phyloP scores from a whole-genome alignment of 2,329 filamentous ascomycete genomes.

The Penicillium verrucosum region DNA sequence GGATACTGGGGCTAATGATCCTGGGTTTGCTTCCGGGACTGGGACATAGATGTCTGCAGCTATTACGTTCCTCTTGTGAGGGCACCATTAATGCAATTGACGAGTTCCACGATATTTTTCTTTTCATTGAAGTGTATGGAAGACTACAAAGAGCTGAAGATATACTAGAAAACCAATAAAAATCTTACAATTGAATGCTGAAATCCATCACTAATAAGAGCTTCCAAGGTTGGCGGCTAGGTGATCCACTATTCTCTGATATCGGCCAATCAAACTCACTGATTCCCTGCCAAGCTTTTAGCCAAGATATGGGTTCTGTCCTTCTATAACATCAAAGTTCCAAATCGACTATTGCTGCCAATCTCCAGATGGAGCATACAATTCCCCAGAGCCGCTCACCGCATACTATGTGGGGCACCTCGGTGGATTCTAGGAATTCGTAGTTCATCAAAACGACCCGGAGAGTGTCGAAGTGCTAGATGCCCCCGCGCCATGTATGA shows the following conservation, averaged over 20 bases:
- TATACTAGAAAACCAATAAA: background rate
- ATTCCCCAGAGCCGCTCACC: background rate
- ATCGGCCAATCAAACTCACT: background rate
- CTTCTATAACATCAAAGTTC: background rate
- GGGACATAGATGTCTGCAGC: background rate
- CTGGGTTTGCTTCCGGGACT: background rate
- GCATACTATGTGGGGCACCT: fast-evolving
- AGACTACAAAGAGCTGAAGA: background rate
- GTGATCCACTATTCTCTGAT: background rate
- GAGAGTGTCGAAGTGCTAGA: background rate
- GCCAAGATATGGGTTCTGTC: background rate
- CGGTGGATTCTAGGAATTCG: background rate
- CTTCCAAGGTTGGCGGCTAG: too few relatives aligned
- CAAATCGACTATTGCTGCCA: background rate
- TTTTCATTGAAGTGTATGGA: conserved; percentile 11
- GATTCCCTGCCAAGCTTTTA: background rate
- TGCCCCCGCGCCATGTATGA: background rate
- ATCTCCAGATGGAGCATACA: background rate
- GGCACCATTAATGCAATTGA: conserved; percentile 7
- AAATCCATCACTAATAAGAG: background rate
- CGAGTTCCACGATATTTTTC: conserved; percentile 3
- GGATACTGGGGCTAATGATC: conserved; percentile 12
- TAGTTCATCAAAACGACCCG: background rate
- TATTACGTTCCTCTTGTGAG: background rate
- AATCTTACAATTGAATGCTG: background rate